phyloP scores from a whole-genome alignment of 2,329 filamentous ascomycete species.

The Mycosphaerella sp. region DNA sequence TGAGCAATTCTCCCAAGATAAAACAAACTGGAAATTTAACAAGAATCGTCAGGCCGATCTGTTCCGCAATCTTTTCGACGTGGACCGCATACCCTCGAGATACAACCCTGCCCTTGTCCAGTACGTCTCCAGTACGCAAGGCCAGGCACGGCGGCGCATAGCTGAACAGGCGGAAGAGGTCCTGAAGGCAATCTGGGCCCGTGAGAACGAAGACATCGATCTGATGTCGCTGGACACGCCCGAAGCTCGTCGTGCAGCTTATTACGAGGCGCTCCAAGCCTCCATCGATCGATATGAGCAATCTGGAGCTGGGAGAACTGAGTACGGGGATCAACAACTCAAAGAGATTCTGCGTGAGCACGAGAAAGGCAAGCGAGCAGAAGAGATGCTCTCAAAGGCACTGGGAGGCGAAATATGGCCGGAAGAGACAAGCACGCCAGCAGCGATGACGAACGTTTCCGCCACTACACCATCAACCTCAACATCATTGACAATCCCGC shows the following conservation, averaged over 20 bases:
- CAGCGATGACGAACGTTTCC: neutral
- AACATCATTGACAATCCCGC: conserved; percentile 1
- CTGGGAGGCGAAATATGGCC: conserved; percentile 10
- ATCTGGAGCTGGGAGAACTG: conserved; percentile 11
- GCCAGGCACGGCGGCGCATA: conserved; percentile 40
- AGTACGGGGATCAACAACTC: conserved; percentile 16
- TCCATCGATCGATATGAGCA: conserved; percentile 11
- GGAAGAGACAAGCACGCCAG: neutral
- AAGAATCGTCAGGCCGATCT: conserved; percentile 84
- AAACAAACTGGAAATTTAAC: conserved; percentile 85
- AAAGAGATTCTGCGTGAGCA: conserved; percentile 9
- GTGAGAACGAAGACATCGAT: conserved; percentile 12
- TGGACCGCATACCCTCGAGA: conserved; percentile 47
- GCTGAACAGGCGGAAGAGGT: conserved; percentile 16
- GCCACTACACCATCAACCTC: neutral
- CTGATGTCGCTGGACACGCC: conserved; percentile 14
- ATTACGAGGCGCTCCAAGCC: conserved; percentile 11
- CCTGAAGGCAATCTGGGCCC: conserved; percentile 13
- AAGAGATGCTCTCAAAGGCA: conserved; percentile 5
- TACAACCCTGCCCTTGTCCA: conserved; percentile 65
- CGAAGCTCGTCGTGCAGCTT: conserved; percentile 10
- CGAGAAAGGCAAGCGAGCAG: conserved; percentile 12
- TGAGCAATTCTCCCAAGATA: conserved; percentile 64
- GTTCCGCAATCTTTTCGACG: conserved; percentile 58
- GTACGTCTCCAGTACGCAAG: conserved; percentile 75